A percentile compares a stretch with the other conserved stretches of the same genome.
These are phyloP conservation scores for Nadsonia starkeyi-henricii DNA, from an alignment of 1,139 yeast genomes.

Conservation along the genomic window DNA sequence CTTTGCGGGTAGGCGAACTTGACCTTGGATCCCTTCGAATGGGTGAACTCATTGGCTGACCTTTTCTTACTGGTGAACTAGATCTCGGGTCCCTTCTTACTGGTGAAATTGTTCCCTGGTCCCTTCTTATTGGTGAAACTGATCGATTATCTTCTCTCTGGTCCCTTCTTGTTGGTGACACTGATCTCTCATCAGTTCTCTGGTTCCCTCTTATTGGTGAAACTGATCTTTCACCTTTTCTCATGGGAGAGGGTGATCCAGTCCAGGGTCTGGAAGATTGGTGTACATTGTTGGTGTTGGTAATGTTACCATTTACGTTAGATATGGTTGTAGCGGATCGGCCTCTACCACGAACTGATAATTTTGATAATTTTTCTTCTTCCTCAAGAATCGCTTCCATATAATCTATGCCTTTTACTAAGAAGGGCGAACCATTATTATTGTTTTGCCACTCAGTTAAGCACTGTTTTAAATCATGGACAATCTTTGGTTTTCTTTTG, in stretches of 20 bases:
- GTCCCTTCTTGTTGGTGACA: neutral
- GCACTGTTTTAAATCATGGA: slow-evolving; percentile 37
- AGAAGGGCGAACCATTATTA: slow-evolving; percentile 17
- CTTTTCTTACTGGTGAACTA: neutral
- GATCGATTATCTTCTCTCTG: too few relatives aligned
- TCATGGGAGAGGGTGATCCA: neutral
- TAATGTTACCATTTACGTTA: neutral
- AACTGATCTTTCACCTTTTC: neutral
- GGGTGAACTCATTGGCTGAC: neutral
- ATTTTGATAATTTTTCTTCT: neutral
- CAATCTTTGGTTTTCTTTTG: slow-evolving; percentile 51
- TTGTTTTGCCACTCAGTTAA: slow-evolving; percentile 35
- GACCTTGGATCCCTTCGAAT: neutral
- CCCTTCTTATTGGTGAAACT: neutral
- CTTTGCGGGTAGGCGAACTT: neutral
- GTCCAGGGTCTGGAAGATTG: neutral
- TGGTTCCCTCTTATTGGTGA: neutral
- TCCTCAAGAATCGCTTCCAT: neutral
- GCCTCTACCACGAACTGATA: neutral
- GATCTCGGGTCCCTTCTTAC: neutral
- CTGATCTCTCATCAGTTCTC: neutral
- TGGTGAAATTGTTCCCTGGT: neutral
- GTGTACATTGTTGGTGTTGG: neutral
- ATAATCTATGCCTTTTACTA: neutral
- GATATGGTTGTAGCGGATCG: neutral